phyloP scores from a whole-genome alignment of 805 yeast genomes.

The Pichia membranifaciens region DNA sequence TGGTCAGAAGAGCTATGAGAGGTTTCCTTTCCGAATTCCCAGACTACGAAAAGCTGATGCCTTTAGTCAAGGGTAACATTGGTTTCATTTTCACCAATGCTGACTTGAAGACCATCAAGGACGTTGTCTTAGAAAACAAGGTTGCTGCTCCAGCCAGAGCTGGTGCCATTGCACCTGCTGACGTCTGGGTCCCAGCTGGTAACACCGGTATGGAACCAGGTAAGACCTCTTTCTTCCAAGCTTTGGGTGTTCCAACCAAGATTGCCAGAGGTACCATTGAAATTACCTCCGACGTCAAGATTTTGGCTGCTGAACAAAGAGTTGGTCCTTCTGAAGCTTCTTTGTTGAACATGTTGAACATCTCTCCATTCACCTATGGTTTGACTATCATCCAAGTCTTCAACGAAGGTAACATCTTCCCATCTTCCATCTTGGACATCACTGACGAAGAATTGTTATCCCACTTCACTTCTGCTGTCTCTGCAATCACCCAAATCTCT shows the following conservation, averaged over 20 bases:
- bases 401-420: conserved; percentile 98
- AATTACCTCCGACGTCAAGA: conserved; percentile 94
- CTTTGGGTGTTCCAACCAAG: conserved; percentile 99
- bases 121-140: conserved; percentile 79
- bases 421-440: conserved; percentile 93
- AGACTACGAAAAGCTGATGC: conserved; percentile 91
- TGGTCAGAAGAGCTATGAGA: conserved; percentile 99
- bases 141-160: conserved; percentile 99
- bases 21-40: conserved; percentile 91
- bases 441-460: conserved; percentile 92
- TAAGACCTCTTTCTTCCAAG: conserved; percentile 99
- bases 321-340: conserved; percentile 99
- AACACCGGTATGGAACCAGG: conserved; percentile 99
- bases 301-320: conserved; percentile 75
- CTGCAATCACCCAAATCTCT: conserved; percentile 91
- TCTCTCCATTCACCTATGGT: conserved; percentile 99
- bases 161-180: conserved; percentile 98
- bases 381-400: conserved; percentile 93
- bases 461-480: conserved; percentile 89
- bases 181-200: conserved; percentile 97
- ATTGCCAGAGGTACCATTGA: conserved; percentile 99
- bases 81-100: conserved; percentile 99
- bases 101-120: conserved; percentile 91
- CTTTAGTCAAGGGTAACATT: conserved; percentile 95
- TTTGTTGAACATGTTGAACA: conserved; percentile 98